Conservation (phyloP, 1,284 basidiomycete genomes). For the Volvariella surrecta region DNA sequence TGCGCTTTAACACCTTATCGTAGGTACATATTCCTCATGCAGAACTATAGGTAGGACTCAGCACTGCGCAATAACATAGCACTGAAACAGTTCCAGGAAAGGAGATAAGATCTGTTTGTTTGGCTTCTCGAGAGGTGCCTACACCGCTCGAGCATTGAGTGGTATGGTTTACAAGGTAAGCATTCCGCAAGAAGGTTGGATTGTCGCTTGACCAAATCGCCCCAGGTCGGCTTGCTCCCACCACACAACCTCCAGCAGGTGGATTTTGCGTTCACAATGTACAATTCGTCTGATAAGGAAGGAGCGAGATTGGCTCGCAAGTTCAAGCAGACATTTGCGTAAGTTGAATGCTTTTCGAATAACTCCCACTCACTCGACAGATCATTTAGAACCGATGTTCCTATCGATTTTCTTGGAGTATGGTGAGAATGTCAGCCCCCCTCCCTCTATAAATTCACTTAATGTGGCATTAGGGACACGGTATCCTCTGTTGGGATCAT, state of each 20-base stretch:
- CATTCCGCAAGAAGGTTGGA: neutral
- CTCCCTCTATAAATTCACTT: neutral
- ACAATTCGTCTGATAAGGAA: conserved; percentile 13
- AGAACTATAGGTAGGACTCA: conserved; percentile 13
- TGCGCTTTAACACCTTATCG: neutral
- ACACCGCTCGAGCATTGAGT: conserved; percentile 13
- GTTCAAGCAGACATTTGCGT: conserved; percentile 17
- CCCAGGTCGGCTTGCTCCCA: conserved; percentile 11
- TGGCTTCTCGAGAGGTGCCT: conserved; percentile 13
- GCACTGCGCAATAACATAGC: too few species aligned
- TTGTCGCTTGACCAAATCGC: neutral
- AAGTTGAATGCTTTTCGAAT: conserved; percentile 1
- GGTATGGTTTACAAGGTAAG: conserved; percentile 14
- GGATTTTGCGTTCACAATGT: conserved; percentile 15
- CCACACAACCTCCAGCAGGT: conserved; percentile 11
- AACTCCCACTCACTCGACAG: neutral
- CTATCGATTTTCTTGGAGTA: conserved; percentile 17
- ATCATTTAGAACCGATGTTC: conserved; percentile 10
- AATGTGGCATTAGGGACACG: conserved; percentile 14
- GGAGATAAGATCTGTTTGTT: conserved; percentile 14
- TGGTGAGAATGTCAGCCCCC: conserved; percentile 10
- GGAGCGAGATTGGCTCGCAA: conserved; percentile 14
- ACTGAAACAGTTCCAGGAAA: conserved; percentile 1
- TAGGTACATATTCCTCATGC: conserved; percentile 14
- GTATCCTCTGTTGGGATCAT: conserved; percentile 19